A percentile compares a stretch with the other conserved stretches of the same genome.
These are phyloP conservation scores for Tetrahymena malaccensis DNA, from an alignment of 73 alveolate species.

Conservation along the genomic window DNA sequence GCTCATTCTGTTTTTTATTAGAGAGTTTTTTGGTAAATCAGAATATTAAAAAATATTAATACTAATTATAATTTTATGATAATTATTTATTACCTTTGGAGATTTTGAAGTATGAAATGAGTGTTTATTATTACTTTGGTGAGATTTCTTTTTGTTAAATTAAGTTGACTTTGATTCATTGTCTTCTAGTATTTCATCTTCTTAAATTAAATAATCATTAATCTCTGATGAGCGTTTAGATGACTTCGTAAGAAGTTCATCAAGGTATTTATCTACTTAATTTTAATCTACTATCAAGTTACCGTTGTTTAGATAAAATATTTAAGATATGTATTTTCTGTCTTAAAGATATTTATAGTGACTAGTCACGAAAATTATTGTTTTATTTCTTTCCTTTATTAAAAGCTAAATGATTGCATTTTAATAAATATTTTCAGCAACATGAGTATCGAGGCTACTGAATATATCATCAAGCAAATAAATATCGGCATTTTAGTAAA, in stretches of 20 bases:
- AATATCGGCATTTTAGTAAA: slow-evolving; percentile 64
- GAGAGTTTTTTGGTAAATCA: no score
- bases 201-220: background rate
- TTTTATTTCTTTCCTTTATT: slow-evolving; percentile 49
- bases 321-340: background rate
- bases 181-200: background rate
- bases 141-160: background rate
- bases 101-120: background rate
- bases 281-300: background rate
- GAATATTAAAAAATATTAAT: no score
- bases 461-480: slow-evolving; percentile 80
- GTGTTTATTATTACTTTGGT: background rate
- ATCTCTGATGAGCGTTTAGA: background rate
- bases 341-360: background rate
- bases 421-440: slow-evolving; percentile 12
- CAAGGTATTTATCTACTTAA: background rate
- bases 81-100: background rate
- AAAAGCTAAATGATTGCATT: slow-evolving; percentile 51
- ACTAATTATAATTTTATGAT: no score
- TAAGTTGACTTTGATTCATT: background rate
- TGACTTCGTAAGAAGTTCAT: background rate
- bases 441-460: slow-evolving; percentile 46
- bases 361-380: slow-evolving; percentile 56
- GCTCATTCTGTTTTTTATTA: background rate
- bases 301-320: background rate